A percentile compares a stretch with the other conserved stretches of the same genome.
These are phyloP conservation scores for Leccinum pachyderme DNA, from an alignment of 1,284 basidiomycete species.

Conservation along the genomic window DNA sequence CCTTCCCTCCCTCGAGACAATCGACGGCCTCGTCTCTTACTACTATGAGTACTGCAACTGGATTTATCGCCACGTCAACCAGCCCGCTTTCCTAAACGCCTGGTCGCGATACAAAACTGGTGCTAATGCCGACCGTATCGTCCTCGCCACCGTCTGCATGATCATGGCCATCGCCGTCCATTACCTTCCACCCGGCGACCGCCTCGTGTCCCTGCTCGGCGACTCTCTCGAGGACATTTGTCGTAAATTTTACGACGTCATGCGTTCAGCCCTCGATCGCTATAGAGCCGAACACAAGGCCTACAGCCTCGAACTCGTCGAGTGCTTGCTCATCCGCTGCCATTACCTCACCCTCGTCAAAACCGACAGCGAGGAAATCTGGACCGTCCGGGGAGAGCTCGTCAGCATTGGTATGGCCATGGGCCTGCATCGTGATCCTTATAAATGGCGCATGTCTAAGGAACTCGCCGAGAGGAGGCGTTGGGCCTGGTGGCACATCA, in stretches of 20 bases:
- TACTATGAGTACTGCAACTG: constrained; percentile 85
- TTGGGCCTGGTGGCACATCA: constrained; percentile 86
- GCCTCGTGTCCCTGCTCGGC: constrained; percentile 48
- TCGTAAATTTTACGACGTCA: constrained; percentile 63
- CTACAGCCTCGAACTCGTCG: constrained; percentile 73
- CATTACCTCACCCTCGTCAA: constrained; percentile 73
- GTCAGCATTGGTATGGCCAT: constrained; percentile 72
- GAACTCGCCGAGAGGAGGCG: constrained; percentile 70
- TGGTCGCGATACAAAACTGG: constrained; percentile 74
- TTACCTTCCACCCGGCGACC: constrained; percentile 67
- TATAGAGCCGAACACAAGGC: constrained; percentile 57
- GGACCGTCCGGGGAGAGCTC: constrained; percentile 68
- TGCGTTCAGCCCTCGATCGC: constrained; percentile 61
- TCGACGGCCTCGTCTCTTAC: constrained; percentile 68
- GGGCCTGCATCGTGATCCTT: constrained; percentile 79
- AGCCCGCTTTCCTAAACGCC: constrained; percentile 53
- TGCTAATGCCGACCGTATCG: constrained; percentile 59
- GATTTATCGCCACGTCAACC: constrained; percentile 76
- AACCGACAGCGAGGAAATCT: constrained; percentile 75
- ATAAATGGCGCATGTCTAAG: constrained; percentile 64
- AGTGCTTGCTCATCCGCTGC: constrained; percentile 63
- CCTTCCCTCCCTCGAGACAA: constrained; percentile 61
- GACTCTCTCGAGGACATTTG: constrained; percentile 57
- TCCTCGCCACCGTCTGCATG: constrained; percentile 66
- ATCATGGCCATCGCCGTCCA: constrained; percentile 69